These are phyloP conservation scores for Phialophora verrucosa DNA, from an alignment of 2,329 filamentous ascomycete genomes.

Conservation along the genomic window DNA sequence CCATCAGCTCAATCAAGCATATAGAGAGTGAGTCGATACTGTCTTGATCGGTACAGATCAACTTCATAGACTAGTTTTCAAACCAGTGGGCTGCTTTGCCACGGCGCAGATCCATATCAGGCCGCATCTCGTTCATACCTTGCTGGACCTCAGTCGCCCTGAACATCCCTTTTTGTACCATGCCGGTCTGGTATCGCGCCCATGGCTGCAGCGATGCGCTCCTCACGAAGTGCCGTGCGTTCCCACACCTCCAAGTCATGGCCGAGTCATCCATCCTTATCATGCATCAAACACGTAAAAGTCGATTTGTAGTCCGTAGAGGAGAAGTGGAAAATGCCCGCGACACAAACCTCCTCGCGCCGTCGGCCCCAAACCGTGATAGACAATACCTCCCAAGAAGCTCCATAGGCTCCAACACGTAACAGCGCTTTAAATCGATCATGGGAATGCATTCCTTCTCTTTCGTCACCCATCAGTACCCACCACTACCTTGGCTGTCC, in stretches of 20 bases:
- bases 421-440: constrained; percentile 13
- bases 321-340: constrained; percentile 3
- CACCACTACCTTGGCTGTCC: constrained; percentile 28
- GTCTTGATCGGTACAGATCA: constrained; percentile 4
- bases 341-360: constrained; percentile 5
- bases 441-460: background rate
- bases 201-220: background rate
- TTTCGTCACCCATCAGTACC: constrained; percentile 9
- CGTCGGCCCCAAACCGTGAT: background rate
- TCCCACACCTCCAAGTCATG: background rate
- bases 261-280: constrained; percentile 10
- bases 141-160: background rate
- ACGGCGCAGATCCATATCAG: background rate
- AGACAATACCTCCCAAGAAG: constrained; percentile 15
- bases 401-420: constrained; percentile 11
- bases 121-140: background rate
- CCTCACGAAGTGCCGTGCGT: background rate
- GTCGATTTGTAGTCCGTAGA: background rate
- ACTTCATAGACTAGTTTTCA: background rate
- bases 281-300: constrained; percentile 15
- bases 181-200: background rate
- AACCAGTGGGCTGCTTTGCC: background rate
- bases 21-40: background rate
- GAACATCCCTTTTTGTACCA: background rate
- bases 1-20: background rate